Evolutionary conservation across 257 asterid genomes (phyloP), one percentile per base, ranked within the genome.

Genomic region (Solanum dulcamara): DNA sequence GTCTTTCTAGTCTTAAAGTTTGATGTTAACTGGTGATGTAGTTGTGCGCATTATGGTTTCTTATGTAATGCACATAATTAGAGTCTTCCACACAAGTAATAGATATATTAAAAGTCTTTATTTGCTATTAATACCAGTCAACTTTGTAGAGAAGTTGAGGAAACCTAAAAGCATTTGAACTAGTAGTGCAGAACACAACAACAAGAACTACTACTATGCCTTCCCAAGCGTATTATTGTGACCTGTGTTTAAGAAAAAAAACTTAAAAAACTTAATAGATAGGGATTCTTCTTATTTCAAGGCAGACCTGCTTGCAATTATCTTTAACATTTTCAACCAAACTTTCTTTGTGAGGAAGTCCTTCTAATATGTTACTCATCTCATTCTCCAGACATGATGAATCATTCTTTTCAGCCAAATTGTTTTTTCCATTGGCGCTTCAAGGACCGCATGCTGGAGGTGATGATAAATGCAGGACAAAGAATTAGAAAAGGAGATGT

Each of bases 381-480:
- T 87, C 46, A 84, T 81, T 84, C 85, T 87, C 80, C 92, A 96
- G 98, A 96, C 90, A 40, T 96, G 99, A 88, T 96, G 88, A 95
- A 94, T 89, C 99, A 96, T 89, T 96, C 99, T 84, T 94, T 94
- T 90, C 92, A 90, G 91, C 98, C 98, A 33, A 95, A 94, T 88
- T 96, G 99, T 88, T 95, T 96, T 89, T 92, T 95, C 89, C 98
- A 94, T 91, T 96, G 99, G 99, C 99, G 98, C 88, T 96, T 95
- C 94, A 96, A 94, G 90, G 99, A 96, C 86, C 93, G 99, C 80
- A 96, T 96, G 98, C 96, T 96, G 89, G 98, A 96, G 92, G 99
- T 96, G 92, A 93, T 96, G 98, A 89, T 95, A 86, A 95, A 95
- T 89, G 98, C 99, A 84, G 99, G 99, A 48, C 96, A 96, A 86